A percentile compares a stretch with the other conserved stretches of the same genome.
Conservation (phyloP, 1,284 basidiomycete genomes). For the Sparassis latifolia region DNA sequence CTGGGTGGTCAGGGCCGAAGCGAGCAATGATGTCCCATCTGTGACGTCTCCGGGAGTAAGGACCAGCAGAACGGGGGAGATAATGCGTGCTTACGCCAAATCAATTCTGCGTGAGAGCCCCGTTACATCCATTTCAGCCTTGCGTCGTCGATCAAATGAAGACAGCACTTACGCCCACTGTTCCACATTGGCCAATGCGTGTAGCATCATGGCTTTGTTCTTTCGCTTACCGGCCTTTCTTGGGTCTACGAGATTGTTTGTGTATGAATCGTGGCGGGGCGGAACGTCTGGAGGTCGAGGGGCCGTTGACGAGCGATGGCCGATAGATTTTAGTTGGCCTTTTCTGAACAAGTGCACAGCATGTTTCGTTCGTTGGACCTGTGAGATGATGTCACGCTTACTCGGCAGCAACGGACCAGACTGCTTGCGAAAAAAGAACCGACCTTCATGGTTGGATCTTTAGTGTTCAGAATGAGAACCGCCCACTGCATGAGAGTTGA, state of each 20-base stretch:
- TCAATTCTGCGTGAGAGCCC: conserved; percentile 48
- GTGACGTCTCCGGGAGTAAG: neutral
- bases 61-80: too few species aligned
- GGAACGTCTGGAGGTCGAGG: conserved; percentile 65
- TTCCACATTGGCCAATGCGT: conserved; percentile 86
- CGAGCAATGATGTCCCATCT: conserved; percentile 85
- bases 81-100: conserved; percentile 47
- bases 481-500: conserved; percentile 72
- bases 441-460: conserved; percentile 66
- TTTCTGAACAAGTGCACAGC: conserved; percentile 67
- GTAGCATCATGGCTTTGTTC: conserved; percentile 69
- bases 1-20: conserved; percentile 54
- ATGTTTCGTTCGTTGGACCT: conserved; percentile 64
- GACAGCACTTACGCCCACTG: conserved; percentile 77
- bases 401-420: neutral
- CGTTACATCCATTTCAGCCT: too few species aligned
- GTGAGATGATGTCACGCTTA: neutral
- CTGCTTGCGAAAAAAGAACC: neutral
- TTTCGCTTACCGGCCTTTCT: conserved; percentile 57
- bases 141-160: too few species aligned
- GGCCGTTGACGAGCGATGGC: conserved; percentile 43
- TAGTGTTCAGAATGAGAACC: conserved; percentile 66
- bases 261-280: conserved; percentile 50
- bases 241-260: conserved; percentile 54
- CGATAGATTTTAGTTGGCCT: conserved; percentile 61